Evolutionary conservation across 192 early-diverging fungal genomes (phyloP), one percentile per base, ranked within the genome.

Genomic region (Podila minutissima): DNA sequence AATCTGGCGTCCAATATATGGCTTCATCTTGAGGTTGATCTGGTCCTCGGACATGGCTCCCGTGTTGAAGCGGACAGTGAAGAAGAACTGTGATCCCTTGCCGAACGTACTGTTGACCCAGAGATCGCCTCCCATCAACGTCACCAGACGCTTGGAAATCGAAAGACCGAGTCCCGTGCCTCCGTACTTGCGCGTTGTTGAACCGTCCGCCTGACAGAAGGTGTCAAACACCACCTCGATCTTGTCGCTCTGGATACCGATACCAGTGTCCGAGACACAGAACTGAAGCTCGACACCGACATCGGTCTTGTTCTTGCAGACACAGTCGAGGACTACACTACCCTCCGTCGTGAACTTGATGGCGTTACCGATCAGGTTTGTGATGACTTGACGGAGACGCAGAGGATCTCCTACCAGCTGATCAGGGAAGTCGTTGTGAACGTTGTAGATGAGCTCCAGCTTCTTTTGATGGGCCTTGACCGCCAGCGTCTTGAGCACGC

Each of bases 141-240:
- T 87, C 49, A 92, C 91, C 9, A 97, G 83, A 38, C 92, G 89
- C 82, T 91, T 92, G 12, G 91, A 94, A 57, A 97, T 97, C 37
- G 91, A 93, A 33, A 97, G 86, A 0, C 95, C 95, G 22, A 97
- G 81, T 0, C 96, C 95, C 13, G 94, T 96, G 33, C 95, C 95
- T 51, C 94, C 94, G 69, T 94, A 97, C 83, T 92, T 90, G 74
- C 94, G 91, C 19, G 92, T 93, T 7, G 93, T 95, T 19, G 91
- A 91, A 22, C 92, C 91, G 62, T 95, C 94, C 2, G 94, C 94
- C 75, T 96, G 95, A 49, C 90, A 85, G 83, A 95, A 97, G 29
- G 91, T 92, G 38, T 94, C 91, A 74, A 96, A 96, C 22, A 95
- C 89, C 24, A 93, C 85, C 38, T 87, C 75, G 53, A 92, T 86